phyloP scores from a whole-genome alignment of 129 eudicot genomes.

The Arctium lappa region DNA sequence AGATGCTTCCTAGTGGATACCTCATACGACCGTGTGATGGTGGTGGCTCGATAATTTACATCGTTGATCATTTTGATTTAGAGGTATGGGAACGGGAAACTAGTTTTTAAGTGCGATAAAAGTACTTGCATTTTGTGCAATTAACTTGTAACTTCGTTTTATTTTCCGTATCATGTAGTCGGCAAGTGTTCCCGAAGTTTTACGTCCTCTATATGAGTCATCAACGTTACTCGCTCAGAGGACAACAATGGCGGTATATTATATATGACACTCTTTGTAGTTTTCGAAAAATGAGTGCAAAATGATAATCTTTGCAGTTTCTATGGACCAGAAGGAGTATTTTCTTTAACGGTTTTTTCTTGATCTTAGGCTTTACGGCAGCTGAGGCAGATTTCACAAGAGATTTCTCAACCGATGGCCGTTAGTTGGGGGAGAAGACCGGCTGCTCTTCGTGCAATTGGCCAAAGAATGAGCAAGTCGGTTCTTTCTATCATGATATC shows the following conservation, averaged over 20 bases:
- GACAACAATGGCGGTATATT: slow-evolving; percentile 73
- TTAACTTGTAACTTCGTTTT: background rate
- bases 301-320: background rate
- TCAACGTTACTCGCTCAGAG: slow-evolving; percentile 83
- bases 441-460: slow-evolving; percentile 80
- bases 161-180: slow-evolving; percentile 38
- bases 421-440: slow-evolving; percentile 90
- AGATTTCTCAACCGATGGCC: slow-evolving; percentile 75
- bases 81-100: slow-evolving; percentile 41
- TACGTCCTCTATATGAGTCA: slow-evolving; percentile 85
- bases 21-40: slow-evolving; percentile 92
- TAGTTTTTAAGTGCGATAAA: background rate
- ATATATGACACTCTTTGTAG: background rate
- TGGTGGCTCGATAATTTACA: slow-evolving; percentile 85
- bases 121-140: background rate
- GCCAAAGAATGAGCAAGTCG: slow-evolving; percentile 89
- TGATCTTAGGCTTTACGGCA: slow-evolving; percentile 78
- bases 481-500: background rate
- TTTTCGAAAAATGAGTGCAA: no score
- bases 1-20: slow-evolving; percentile 84
- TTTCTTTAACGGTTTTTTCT: slow-evolving; percentile 3
- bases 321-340: background rate
- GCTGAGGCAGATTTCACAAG: slow-evolving; percentile 77
- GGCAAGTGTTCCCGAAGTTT: slow-evolving; percentile 88
- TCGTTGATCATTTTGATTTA: slow-evolving; percentile 89